These are phyloP conservation scores for Phylloboletellus chloephorus DNA, from an alignment of 1,284 basidiomycete species.

Conservation along the genomic window DNA sequence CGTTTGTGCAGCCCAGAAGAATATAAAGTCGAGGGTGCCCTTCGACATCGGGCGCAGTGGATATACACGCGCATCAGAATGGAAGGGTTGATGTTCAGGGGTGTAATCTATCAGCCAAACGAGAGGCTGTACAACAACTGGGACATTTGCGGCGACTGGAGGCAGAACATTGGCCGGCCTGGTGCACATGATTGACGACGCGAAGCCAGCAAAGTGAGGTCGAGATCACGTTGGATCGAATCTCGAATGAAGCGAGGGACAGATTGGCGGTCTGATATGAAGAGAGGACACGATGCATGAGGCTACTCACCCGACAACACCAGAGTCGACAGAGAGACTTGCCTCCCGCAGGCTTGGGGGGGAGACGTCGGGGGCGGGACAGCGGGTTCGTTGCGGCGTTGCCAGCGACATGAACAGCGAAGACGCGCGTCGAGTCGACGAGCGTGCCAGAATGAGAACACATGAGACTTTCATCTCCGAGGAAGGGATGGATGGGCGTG, in stretches of 20 bases:
- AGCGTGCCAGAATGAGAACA: constrained; percentile 24
- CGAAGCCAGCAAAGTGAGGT: constrained; percentile 6
- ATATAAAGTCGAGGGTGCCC: constrained; percentile 16
- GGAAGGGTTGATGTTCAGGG: constrained; percentile 30
- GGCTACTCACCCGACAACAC: constrained; percentile 12
- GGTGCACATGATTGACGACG: constrained; percentile 10
- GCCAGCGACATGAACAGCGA: constrained; percentile 24
- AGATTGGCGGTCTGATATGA: constrained; percentile 32
- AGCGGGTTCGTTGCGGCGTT: constrained; percentile 29
- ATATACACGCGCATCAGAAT: constrained; percentile 35
- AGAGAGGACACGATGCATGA: constrained; percentile 28
- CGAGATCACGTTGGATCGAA: constrained; percentile 18
- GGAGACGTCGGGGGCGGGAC: no score
- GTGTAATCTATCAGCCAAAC: constrained; percentile 18
- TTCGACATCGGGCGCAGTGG: constrained; percentile 30
- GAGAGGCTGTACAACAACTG: constrained; percentile 24
- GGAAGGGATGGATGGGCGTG: constrained; percentile 20
- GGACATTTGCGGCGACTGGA: constrained; percentile 21
- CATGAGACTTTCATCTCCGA: constrained; percentile 35
- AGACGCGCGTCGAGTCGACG: constrained; percentile 24
- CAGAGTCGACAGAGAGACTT: constrained; percentile 1
- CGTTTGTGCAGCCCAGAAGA: no score
- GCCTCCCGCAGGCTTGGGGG: no score
- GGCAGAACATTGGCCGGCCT: constrained; percentile 10
- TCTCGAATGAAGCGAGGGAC: constrained; percentile 30